These are phyloP conservation scores for Aspergillus caelatus DNA, from an alignment of 2,329 filamentous ascomycete genomes.

Conservation along the genomic window DNA sequence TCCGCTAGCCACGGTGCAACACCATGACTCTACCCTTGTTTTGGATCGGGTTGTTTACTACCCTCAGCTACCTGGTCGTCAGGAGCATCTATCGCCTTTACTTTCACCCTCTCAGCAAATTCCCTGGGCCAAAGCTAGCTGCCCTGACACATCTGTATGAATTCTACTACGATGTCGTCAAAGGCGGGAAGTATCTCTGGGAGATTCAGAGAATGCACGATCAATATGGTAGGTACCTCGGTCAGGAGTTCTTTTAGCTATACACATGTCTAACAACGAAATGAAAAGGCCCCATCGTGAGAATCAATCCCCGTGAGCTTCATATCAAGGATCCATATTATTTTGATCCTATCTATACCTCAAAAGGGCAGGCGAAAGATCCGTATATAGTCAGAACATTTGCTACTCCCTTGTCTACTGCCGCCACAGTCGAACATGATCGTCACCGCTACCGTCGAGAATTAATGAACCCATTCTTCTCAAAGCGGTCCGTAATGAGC, in stretches of 20 bases:
- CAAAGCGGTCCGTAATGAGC: not conserved
- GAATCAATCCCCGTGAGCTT: constrained; percentile 40
- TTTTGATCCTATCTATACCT: constrained; percentile 36
- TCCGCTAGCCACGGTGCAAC: no score
- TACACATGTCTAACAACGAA: not conserved
- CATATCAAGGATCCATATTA: constrained; percentile 39
- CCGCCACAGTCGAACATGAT: not conserved
- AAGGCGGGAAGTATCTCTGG: constrained; percentile 27
- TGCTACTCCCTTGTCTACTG: not conserved
- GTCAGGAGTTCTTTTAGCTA: no score
- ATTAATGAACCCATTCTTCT: not conserved
- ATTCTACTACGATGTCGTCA: constrained; percentile 31
- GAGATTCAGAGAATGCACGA: constrained; percentile 28
- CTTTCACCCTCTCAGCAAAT: constrained; percentile 33
- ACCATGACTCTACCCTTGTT: not conserved
- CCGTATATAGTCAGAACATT: not conserved
- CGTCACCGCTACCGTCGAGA: constrained; percentile 1
- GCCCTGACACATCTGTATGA: constrained; percentile 31
- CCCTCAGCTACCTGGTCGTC: not conserved
- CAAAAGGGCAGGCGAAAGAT: constrained; percentile 9
- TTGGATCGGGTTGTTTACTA: no score
- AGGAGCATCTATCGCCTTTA: not conserved
- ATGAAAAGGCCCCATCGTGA: constrained; percentile 38
- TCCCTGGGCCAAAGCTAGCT: constrained; percentile 37
- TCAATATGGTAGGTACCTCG: constrained; percentile 25